These are phyloP conservation scores for Aureobasidium sp. DNA, from an alignment of 2,329 filamentous ascomycete genomes.

Conservation along the genomic window DNA sequence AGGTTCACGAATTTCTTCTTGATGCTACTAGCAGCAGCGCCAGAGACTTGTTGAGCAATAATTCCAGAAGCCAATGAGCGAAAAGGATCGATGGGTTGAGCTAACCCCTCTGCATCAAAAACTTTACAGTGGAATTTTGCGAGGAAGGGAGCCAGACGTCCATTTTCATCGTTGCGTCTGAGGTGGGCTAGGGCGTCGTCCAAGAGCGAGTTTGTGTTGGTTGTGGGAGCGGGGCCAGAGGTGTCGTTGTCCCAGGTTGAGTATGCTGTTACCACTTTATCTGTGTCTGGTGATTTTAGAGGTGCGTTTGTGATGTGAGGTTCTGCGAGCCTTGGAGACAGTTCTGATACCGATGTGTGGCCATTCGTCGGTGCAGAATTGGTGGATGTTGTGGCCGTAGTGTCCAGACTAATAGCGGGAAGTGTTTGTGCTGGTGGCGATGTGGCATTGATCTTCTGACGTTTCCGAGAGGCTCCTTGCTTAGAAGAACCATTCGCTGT, in stretches of 20 bases:
- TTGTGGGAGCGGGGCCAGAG: slow-evolving; percentile 29
- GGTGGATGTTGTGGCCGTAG: not conserved
- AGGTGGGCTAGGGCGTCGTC: slow-evolving; percentile 70
- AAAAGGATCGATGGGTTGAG: slow-evolving; percentile 83
- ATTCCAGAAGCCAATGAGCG: slow-evolving; percentile 76
- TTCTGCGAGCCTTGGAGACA: slow-evolving; percentile 50
- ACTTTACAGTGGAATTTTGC: slow-evolving; percentile 67
- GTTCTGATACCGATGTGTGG: slow-evolving; percentile 4
- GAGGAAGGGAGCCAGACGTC: slow-evolving; percentile 63
- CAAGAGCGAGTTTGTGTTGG: slow-evolving; percentile 65
- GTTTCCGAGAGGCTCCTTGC: slow-evolving; percentile 18
- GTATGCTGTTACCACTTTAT: slow-evolving; percentile 49
- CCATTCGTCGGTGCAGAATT: slow-evolving; percentile 27
- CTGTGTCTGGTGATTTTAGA: slow-evolving; percentile 64
- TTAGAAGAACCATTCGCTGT: slow-evolving; percentile 13
- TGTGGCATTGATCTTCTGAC: slow-evolving; percentile 14
- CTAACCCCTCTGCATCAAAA: slow-evolving; percentile 75
- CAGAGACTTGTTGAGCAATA: slow-evolving; percentile 93
- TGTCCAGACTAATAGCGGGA: slow-evolving; percentile 34
- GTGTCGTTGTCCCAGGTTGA: slow-evolving; percentile 32
- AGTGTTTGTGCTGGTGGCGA: slow-evolving; percentile 36
- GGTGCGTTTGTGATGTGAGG: slow-evolving; percentile 61
- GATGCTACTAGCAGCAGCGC: slow-evolving; percentile 83
- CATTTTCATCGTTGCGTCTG: slow-evolving; percentile 56
- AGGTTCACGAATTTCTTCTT: slow-evolving; percentile 74